Percentiles rank a stretch among this genome's conserved stretches.
Evolutionary conservation across 495 filamentous ascomycete genomes (phyloP).

Genomic region (Aspergillus taichungensis): DNA sequence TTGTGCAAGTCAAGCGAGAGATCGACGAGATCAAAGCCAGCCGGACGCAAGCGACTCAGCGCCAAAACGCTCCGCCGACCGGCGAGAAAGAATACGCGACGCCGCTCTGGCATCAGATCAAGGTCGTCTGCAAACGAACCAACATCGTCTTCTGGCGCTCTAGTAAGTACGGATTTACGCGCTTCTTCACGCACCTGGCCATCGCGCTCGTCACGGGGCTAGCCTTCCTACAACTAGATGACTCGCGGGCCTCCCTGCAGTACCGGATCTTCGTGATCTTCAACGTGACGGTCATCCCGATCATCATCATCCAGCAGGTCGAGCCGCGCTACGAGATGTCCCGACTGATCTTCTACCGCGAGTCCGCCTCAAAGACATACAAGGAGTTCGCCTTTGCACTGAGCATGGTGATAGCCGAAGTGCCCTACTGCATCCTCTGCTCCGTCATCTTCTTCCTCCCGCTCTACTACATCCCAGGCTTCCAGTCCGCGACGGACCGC

Average conservation of each 20-base stretch:
- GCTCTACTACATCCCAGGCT: slow-evolving; percentile 64
- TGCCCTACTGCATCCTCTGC: slow-evolving; percentile 69
- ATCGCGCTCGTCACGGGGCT: slow-evolving; percentile 69
- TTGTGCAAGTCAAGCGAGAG: slow-evolving; percentile 54
- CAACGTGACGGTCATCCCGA: slow-evolving; percentile 68
- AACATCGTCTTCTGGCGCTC: slow-evolving; percentile 65
- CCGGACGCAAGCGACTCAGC: slow-evolving; percentile 41
- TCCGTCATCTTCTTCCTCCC: slow-evolving; percentile 66
- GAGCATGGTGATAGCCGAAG: slow-evolving; percentile 63
- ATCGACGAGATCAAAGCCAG: slow-evolving; percentile 59
- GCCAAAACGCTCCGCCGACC: slow-evolving; percentile 13
- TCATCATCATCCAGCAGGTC: slow-evolving; percentile 68
- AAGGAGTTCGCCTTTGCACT: slow-evolving; percentile 60
- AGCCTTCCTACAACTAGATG: slow-evolving; percentile 58
- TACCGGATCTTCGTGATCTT: slow-evolving; percentile 79
- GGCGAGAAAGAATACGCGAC: slow-evolving; percentile 65
- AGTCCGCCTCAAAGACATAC: slow-evolving; percentile 72
- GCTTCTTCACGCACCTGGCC: slow-evolving; percentile 65
- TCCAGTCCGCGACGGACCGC: slow-evolving; percentile 44
- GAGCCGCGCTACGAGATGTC: slow-evolving; percentile 68
- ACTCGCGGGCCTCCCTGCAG: slow-evolving; percentile 60
- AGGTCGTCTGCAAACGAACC: slow-evolving; percentile 53
- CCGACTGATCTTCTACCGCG: slow-evolving; percentile 71
- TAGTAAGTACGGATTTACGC: slow-evolving; percentile 69
- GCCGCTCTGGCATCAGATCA: slow-evolving; percentile 62